Percentiles rank a stretch among this genome's conserved stretches.
phyloP scores from a whole-genome alignment of 2,329 filamentous ascomycete genomes.

The Sclerotinia glacialis region DNA sequence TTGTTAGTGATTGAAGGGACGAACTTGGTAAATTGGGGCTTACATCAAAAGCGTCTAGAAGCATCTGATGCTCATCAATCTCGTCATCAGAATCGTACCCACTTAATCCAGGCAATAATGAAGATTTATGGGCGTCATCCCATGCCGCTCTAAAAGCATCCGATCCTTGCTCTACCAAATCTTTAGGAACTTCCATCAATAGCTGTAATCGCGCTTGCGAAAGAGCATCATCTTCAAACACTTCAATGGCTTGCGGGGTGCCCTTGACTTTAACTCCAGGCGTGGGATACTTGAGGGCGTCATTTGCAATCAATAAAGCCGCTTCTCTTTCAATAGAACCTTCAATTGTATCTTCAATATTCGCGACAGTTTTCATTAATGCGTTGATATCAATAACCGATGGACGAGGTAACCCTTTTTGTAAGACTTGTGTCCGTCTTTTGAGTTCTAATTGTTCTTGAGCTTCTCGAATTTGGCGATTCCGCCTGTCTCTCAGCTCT shows the following conservation, averaged over 20 bases:
- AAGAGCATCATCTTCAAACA: constrained; percentile 68
- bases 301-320: constrained; percentile 75
- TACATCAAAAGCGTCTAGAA: constrained; percentile 67
- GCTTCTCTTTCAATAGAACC: constrained; percentile 73
- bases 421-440: constrained; percentile 87
- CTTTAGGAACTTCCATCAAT: constrained; percentile 45
- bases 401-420: constrained; percentile 77
- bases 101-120: constrained; percentile 72
- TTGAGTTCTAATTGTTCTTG: constrained; percentile 69
- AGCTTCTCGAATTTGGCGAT: constrained; percentile 69
- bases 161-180: constrained; percentile 49
- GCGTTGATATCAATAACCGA: constrained; percentile 66
- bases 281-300: constrained; percentile 73
- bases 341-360: constrained; percentile 61
- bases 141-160: constrained; percentile 55
- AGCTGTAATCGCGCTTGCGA: constrained; percentile 75
- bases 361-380: constrained; percentile 62
- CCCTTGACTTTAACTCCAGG: constrained; percentile 64
- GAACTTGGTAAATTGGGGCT: constrained; percentile 38
- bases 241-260: constrained; percentile 56
- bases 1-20: constrained; percentile 27
- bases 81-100: constrained; percentile 76
- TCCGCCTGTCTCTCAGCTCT: constrained; percentile 75
- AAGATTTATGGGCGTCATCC: constrained; percentile 51
- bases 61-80: constrained; percentile 41